phyloP scores from a whole-genome alignment of 2,329 filamentous ascomycete species.

The Geoglossum cookeanum region DNA sequence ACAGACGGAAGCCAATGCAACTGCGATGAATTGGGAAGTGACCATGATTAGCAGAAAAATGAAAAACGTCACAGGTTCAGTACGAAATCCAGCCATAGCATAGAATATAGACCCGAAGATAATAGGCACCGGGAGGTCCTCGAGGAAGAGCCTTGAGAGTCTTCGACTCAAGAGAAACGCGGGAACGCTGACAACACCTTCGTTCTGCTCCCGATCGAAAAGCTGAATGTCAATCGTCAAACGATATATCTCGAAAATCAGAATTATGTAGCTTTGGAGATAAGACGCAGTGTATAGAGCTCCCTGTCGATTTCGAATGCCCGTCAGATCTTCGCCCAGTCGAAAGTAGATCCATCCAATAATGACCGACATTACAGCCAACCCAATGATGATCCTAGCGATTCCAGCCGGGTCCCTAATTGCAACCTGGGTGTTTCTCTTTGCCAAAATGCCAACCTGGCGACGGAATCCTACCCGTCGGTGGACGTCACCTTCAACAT shows the following conservation, averaged over 20 bases:
- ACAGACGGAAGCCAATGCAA: constrained; percentile 50
- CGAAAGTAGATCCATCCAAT: constrained; percentile 55
- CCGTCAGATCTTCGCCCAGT: constrained; percentile 44
- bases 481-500: not conserved
- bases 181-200: constrained; percentile 50
- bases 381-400: constrained; percentile 48
- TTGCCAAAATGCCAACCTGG: constrained; percentile 46
- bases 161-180: constrained; percentile 53
- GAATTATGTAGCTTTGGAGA: constrained; percentile 56
- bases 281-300: constrained; percentile 53
- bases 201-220: constrained; percentile 57
- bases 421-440: constrained; percentile 50
- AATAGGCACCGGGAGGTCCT: constrained; percentile 55
- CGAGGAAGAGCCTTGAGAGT: constrained; percentile 46
- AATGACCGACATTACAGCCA: constrained; percentile 49
- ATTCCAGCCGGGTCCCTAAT: constrained; percentile 60
- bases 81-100: constrained; percentile 58
- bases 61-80: constrained; percentile 44
- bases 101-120: constrained; percentile 55
- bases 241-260: constrained; percentile 59
- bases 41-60: constrained; percentile 51
- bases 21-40: constrained; percentile 52
- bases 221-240: constrained; percentile 55
- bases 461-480: constrained; percentile 36
- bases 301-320: constrained; percentile 55